A percentile compares a stretch with the other conserved stretches of the same genome.
Evolutionary conservation across 2,329 filamentous ascomycete species (phyloP).

Genomic region (Penicillium sp.): DNA sequence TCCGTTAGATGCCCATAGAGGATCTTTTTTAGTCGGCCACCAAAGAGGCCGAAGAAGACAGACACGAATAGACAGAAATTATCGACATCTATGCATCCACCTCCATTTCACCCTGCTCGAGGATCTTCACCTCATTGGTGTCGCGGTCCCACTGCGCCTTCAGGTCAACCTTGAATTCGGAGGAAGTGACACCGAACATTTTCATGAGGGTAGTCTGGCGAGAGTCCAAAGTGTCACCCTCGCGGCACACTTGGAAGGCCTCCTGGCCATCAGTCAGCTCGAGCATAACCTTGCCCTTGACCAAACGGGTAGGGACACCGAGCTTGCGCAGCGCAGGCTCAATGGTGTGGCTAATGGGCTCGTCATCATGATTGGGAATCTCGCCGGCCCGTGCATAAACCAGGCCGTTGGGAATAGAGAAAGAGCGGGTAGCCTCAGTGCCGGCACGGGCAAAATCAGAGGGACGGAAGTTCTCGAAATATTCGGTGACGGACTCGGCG

Average conservation of each 20-base stretch:
- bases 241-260: constrained; percentile 77
- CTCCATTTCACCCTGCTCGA: constrained; percentile 48
- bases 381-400: constrained; percentile 81
- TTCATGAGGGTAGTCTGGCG: constrained; percentile 93
- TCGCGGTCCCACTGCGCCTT: constrained; percentile 64
- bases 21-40: constrained; percentile 29
- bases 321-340: constrained; percentile 90
- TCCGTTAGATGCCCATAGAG: constrained; percentile 42
- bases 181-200: constrained; percentile 86
- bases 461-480: constrained; percentile 73
- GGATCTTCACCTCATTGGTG: constrained; percentile 44
- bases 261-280: constrained; percentile 55
- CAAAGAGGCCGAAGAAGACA: constrained; percentile 20
- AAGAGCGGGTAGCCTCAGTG: constrained; percentile 71
- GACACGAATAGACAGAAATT: constrained; percentile 13
- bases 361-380: constrained; percentile 77
- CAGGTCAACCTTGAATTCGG: constrained; percentile 84
- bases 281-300: constrained; percentile 84
- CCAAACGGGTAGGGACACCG: constrained; percentile 85
- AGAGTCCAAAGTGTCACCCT: constrained; percentile 84
- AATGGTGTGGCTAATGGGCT: constrained; percentile 82
- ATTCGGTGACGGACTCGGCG: constrained; percentile 67
- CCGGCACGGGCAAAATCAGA: constrained; percentile 93
- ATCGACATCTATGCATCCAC: constrained; percentile 38
- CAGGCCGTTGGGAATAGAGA: constrained; percentile 80